Evolutionary conservation across 139 green algal genomes (phyloP).

Genomic region (Picocystis salinarum): DNA sequence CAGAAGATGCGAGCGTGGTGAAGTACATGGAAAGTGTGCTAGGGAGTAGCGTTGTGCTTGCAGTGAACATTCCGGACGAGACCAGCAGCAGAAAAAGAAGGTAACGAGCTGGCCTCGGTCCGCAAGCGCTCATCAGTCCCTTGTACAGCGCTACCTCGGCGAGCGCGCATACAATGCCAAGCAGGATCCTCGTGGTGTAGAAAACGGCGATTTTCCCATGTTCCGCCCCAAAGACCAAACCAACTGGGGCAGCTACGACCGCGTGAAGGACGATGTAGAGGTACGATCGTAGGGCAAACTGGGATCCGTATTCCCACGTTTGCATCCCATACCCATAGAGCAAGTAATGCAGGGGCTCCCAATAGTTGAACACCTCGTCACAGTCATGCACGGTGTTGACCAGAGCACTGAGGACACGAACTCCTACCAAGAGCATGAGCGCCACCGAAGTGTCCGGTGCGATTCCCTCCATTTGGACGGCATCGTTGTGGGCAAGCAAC

Average conservation of each 20-base stretch:
- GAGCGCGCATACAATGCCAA: constrained; percentile 28
- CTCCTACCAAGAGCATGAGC: no score
- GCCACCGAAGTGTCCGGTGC: no score
- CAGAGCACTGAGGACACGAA: no score
- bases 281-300: constrained; percentile 58
- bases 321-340: constrained; percentile 54
- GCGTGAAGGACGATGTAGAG: constrained; percentile 59
- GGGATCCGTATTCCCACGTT: constrained; percentile 72
- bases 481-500: no score
- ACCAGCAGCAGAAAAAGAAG: constrained; percentile 26
- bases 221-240: constrained; percentile 12
- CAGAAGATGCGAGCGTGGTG: constrained; percentile 34
- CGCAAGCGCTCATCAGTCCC: constrained; percentile 2
- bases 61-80: constrained; percentile 32
- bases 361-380: constrained; percentile 80
- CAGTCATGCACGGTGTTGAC: constrained; percentile 79
- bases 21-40: constrained; percentile 56
- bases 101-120: constrained; percentile 3
- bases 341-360: constrained; percentile 72
- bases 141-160: constrained; percentile 28
- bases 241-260: constrained; percentile 11
- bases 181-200: constrained; percentile 17
- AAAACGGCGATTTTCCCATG: constrained; percentile 26
- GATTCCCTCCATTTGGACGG: no score
- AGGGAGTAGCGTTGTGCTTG: constrained; percentile 47